Conservation (phyloP, 2,329 filamentous ascomycete species). For the Alternaria panax region DNA sequence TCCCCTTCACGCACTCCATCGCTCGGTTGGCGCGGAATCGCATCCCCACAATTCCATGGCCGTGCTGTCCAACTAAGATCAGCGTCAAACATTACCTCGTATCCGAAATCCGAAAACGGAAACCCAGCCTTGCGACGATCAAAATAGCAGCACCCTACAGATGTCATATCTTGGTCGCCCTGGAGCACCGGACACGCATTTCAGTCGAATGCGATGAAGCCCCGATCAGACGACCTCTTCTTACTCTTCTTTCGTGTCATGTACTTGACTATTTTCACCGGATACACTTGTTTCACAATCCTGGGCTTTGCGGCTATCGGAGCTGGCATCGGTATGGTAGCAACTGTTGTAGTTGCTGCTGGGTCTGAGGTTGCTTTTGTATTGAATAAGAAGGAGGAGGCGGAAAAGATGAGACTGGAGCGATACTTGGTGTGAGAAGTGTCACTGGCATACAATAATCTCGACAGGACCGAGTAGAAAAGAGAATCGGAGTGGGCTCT, state of each 20-base stretch:
- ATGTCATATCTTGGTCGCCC: background rate
- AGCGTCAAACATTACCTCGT: slow-evolving; percentile 10
- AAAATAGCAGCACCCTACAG: background rate
- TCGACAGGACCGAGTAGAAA: background rate
- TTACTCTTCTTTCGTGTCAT: slow-evolving; percentile 23
- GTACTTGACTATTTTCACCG: slow-evolving; percentile 23
- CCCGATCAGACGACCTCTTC: slow-evolving; percentile 15
- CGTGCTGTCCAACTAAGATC: slow-evolving; percentile 9
- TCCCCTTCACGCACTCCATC: background rate
- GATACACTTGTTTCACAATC: slow-evolving; percentile 23
- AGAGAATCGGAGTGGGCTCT: background rate
- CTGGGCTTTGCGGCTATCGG: slow-evolving; percentile 21
- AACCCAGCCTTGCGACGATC: slow-evolving; percentile 1
- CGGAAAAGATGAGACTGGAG: slow-evolving; percentile 3
- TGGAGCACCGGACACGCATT: background rate
- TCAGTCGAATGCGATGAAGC: slow-evolving; percentile 9
- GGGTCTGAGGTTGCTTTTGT: slow-evolving; percentile 22
- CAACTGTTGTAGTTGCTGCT: slow-evolving; percentile 18
- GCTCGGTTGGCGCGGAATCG: slow-evolving; percentile 4
- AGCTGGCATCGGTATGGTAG: slow-evolving; percentile 15
- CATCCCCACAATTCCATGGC: slow-evolving; percentile 8
- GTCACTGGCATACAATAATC: background rate
- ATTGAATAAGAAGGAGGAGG: slow-evolving; percentile 10
- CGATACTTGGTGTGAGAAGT: slow-evolving; percentile 15
- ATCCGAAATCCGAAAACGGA: slow-evolving; percentile 4